Evolutionary conservation across 2,329 filamentous ascomycete species (phyloP).

Genomic region (Trichoderma citrinoviride): DNA sequence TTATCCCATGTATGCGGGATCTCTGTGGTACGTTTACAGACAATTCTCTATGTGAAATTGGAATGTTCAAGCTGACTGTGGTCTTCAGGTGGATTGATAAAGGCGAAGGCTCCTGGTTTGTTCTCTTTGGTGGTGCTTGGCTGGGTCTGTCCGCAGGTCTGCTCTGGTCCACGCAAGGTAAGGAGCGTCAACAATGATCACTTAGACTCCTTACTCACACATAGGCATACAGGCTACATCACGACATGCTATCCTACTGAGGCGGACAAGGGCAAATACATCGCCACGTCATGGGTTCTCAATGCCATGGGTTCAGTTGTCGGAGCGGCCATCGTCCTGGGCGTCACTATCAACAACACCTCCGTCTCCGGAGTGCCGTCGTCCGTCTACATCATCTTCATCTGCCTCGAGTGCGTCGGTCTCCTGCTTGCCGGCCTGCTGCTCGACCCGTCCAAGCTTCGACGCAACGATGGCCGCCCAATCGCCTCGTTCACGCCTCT

Average conservation of each 20-base stretch:
- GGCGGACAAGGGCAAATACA: constrained; percentile 79
- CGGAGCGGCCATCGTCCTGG: constrained; percentile 43
- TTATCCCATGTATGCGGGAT: constrained; percentile 21
- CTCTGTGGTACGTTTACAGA: constrained; percentile 29
- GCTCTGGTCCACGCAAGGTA: constrained; percentile 78
- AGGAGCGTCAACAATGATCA: constrained; percentile 30
- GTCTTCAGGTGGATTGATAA: constrained; percentile 17
- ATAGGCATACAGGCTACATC: constrained; percentile 42
- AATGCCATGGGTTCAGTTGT: constrained; percentile 91
- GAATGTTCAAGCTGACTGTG: constrained; percentile 50
- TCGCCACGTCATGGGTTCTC: constrained; percentile 90
- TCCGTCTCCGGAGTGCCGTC: constrained; percentile 18
- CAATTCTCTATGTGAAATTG: constrained; percentile 61
- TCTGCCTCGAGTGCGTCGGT: constrained; percentile 14
- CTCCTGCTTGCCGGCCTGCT: constrained; percentile 11
- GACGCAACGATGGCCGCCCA: constrained; percentile 20
- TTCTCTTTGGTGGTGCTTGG: constrained; percentile 66
- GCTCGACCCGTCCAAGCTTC: constrained; percentile 17
- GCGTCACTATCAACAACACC: constrained; percentile 19
- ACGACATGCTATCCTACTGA: constrained; percentile 90
- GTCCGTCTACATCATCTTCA: constrained; percentile 21
- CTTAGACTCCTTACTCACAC: neutral
- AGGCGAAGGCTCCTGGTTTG: constrained; percentile 46
- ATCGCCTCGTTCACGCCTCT: constrained; percentile 19
- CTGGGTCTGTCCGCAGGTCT: constrained; percentile 43